Conservation (phyloP, 2,329 filamentous ascomycete genomes). For the Samsoniella hepiali region DNA sequence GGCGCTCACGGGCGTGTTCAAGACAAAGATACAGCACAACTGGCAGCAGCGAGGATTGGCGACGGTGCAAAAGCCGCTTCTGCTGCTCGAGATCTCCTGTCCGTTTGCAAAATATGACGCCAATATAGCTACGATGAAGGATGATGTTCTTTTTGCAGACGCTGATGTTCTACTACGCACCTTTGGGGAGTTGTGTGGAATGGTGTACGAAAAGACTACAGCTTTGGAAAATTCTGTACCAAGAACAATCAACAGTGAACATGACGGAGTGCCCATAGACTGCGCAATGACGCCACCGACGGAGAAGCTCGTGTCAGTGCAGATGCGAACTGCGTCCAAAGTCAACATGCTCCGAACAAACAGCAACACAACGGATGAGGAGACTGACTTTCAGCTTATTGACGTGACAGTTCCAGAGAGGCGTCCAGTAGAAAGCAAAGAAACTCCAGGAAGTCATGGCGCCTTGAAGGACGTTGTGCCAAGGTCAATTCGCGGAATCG, state of each 20-base stretch:
- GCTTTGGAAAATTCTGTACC: not conserved
- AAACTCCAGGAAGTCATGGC: not conserved
- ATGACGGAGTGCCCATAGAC: not conserved
- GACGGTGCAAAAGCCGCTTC: slow-evolving; percentile 48
- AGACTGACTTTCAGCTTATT: slow-evolving; percentile 19
- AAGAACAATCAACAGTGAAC: not conserved
- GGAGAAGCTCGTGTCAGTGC: slow-evolving; percentile 17
- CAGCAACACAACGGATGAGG: slow-evolving; percentile 32
- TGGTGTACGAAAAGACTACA: not conserved
- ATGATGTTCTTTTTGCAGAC: slow-evolving; percentile 66
- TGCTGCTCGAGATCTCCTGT: slow-evolving; percentile 62
- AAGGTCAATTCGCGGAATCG: slow-evolving; percentile 24
- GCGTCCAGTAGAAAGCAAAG: not conserved
- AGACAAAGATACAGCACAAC: slow-evolving; percentile 31
- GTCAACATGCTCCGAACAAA: slow-evolving; percentile 34
- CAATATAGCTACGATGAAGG: slow-evolving; percentile 69
- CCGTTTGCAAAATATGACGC: slow-evolving; percentile 62
- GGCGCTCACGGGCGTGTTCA: slow-evolving; percentile 54
- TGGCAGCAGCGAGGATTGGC: slow-evolving; percentile 19
- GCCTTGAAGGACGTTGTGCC: not conserved
- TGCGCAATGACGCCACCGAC: not conserved
- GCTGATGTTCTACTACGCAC: slow-evolving; percentile 43
- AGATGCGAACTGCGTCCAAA: slow-evolving; percentile 29
- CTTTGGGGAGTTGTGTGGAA: slow-evolving; percentile 33
- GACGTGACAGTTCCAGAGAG: not conserved